Base-by-base conservation (phyloP, 345 rosid species). In the Eucalyptus regnans region DNA sequence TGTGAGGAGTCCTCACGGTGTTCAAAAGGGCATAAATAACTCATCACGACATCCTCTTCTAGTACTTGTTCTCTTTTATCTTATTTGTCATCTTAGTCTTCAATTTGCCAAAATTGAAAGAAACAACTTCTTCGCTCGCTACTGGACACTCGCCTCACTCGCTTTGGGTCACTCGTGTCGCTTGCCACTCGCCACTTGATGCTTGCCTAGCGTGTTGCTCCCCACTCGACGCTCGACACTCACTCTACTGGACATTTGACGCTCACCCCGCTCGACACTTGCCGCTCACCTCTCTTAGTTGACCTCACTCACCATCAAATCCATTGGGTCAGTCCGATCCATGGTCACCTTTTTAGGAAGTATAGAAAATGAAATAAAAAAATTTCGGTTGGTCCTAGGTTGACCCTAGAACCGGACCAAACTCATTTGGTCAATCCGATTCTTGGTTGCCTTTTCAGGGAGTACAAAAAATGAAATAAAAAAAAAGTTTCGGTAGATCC, bases 371-470 rank as follows among this genome's bases (percentile, higher is more conserved):
- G 56, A 52, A 7, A 52, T 52, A 52, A 52, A 52, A 52, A 52
- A 7, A 7, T 18, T 51, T 18, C 0, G 1, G 1, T 52, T 52
- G 22, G 9, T 18, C 23, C 22, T 52, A 18, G 23, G 1, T 52
- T 52, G 2, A 52, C 9, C 23, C 9, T 52, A 52, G 2, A 3
- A 52, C 4, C 2, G 1, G 0, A 52, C 9, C 9, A 4, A 52
- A 7, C 2, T 9, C 9, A 52, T 52, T 52, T 52, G 23, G 9
- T 18, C 0, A 52, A 0, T 18, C 0, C 2, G 4, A 52, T 18
- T 52, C 56, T 18, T 0, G 0, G 9, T 52, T 2, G 2, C 4
- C 0, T 3, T 18, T 52, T 52, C 4, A 52, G 1, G 1, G 1
- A 52, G 9, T 3, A 18, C 9, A 18, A 52, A 52, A 52, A 18